Evolutionary conservation across 345 rosid genomes (phyloP), one percentile per base, ranked within the genome.

Genomic region (Orychophragmus violaceus): DNA sequence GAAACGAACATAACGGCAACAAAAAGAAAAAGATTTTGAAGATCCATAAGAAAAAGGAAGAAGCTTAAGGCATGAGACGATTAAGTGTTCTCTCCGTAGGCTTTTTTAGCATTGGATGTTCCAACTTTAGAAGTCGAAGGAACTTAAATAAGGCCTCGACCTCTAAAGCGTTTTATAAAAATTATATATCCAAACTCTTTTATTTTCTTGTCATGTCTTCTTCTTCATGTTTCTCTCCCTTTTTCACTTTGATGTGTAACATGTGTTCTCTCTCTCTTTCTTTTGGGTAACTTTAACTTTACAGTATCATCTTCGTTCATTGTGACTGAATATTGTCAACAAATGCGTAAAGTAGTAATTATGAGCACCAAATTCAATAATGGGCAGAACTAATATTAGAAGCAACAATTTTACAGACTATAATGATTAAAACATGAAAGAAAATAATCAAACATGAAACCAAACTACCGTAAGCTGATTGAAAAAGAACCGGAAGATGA

Each of bases 1-100:
- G 77, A 66, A 73, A 73, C 77, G 72, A 73, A 73, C 77, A 73
- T 73, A 73, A 73, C 77, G 68, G 76, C 76, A 73, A 52, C 68
- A 73, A 65, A 64, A 58, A 29, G 54, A 72, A 57, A 55, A 8
- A 62, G 62, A 23, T 28, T 73, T 73, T 41, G 77, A 73, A 59
- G 77, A 73, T 73, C 77, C 77, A 73, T 66, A 66, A 66, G 71
- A 73, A 72, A 72, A 72, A 65, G 76, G 66, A 65, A 72, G 76
- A 72, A 72, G 71, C 76, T 65, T 23, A 41, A 28, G 62, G 54
- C 50, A 65, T 12, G 59, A 51, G 48, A 64, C 35, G 51, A 46
- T 39, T 39, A 29, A 53, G 57, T 50, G 53, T 56, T 57, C 2
- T 64, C 23, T 39, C 64, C 59, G 36, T 72, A 73, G 77, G 56